Evolutionary conservation across 2,329 filamentous ascomycete species (phyloP), one percentile per base, ranked within the genome.

Genomic region (Zymoseptoria pseudotritici): DNA sequence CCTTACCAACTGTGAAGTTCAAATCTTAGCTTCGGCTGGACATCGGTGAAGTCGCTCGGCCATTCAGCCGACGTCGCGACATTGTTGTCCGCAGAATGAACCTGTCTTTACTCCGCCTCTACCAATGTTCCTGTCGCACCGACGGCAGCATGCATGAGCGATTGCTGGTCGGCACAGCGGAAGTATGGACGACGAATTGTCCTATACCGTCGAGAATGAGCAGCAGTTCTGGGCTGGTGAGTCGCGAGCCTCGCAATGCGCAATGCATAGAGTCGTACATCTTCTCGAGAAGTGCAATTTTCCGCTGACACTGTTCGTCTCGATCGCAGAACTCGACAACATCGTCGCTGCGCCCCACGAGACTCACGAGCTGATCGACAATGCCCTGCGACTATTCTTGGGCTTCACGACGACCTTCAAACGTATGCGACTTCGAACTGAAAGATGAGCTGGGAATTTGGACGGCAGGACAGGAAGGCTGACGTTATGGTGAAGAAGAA

Each of bases 161-260:
- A 24, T 53, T 29, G 52, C 22, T 53, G 52, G 4, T 26, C 52
- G 20, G 8, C 13, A 19, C 56, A 56, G 62, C 53, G 54, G 59
- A 64, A 77, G 70, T 66, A 86, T 87, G 84, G 67, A 70, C 21
- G 77, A 89, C 77, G 87, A 91, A 76, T 82, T 83, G 71, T 82
- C 82, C 69, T 83, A 84, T 75, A 82, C 80, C 72, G 82, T 90
- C 75, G 88, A 92, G 76, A 87, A 85, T 75, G 90, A 91, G 78
- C 84, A 91, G 75, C 87, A 92, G 77, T 91, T 96, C 78, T 97
- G 91, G 93, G 82, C 86, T 76, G 89, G 92, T 96, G 36, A n/a
- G 36, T 46, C 13, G 75, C 74, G 82, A 20, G 17, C 53, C 50
- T 53, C 59, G 55, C 54, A 49, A 50, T 52, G 46, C 19, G 22